Conservation (phyloP, 495 filamentous ascomycete genomes). For the Trichoderma virens region DNA sequence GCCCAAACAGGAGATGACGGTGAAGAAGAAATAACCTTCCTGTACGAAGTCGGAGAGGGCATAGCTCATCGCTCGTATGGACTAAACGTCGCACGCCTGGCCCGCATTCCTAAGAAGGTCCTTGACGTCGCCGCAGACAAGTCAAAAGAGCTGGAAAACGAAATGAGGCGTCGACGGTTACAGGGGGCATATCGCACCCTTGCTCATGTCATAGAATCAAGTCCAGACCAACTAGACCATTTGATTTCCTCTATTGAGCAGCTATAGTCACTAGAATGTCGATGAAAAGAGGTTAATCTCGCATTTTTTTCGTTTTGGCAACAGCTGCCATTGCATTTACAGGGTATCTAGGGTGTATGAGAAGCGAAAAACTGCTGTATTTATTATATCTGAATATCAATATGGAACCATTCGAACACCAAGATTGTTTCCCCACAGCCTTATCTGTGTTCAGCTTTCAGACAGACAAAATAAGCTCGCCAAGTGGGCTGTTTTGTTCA, state of each 20-base stretch:
- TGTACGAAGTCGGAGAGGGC: slow-evolving; percentile 78
- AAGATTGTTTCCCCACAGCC: neutral
- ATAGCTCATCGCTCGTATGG: slow-evolving; percentile 92
- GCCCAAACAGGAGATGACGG: slow-evolving; percentile 33
- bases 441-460: slow-evolving; percentile 8
- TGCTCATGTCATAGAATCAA: slow-evolving; percentile 26
- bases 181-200: slow-evolving; percentile 41
- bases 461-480: slow-evolving; percentile 11
- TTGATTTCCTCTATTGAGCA: slow-evolving; percentile 44
- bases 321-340: neutral
- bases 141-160: slow-evolving; percentile 71
- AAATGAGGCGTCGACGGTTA: slow-evolving; percentile 52
- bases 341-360: neutral
- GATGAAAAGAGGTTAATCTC: neutral
- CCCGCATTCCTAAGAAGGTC: slow-evolving; percentile 67
- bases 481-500: neutral
- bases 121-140: slow-evolving; percentile 71
- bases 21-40: slow-evolving; percentile 63
- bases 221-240: slow-evolving; percentile 34
- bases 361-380: neutral
- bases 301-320: neutral
- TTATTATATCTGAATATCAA: neutral
- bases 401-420: neutral
- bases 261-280: slow-evolving; percentile 20
- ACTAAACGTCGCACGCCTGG: slow-evolving; percentile 83